phyloP scores from a whole-genome alignment of 2,329 filamentous ascomycete genomes.

The Grosmannia huntii region DNA sequence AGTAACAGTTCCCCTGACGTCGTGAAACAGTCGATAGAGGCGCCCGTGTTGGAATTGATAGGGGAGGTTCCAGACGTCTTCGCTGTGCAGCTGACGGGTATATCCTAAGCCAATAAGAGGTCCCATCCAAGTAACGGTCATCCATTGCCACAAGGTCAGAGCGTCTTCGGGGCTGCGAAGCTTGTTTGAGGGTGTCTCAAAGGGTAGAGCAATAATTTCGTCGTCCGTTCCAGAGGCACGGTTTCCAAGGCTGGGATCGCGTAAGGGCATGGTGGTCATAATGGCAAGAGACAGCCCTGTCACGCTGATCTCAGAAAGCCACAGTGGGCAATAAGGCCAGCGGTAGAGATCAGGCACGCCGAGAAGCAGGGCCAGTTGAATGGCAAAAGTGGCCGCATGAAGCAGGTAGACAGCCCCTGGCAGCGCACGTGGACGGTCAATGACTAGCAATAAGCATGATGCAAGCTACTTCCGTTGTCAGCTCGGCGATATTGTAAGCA shows the following conservation, averaged over 20 bases:
- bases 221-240: conserved; percentile 17
- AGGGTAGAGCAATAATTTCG: conserved; percentile 41
- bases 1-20: conserved; percentile 60
- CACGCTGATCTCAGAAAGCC: conserved; percentile 22
- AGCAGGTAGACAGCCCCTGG: conserved; percentile 17
- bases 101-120: conserved; percentile 57
- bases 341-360: conserved; percentile 19
- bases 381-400: conserved; percentile 19
- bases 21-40: conserved; percentile 62
- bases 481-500: background rate
- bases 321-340: conserved; percentile 12
- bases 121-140: conserved; percentile 72
- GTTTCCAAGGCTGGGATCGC: conserved; percentile 40
- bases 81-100: conserved; percentile 54
- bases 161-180: conserved; percentile 71
- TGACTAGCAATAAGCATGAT: conserved; percentile 13
- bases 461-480: background rate
- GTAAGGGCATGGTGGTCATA: conserved; percentile 57
- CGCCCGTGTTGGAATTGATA: conserved; percentile 71
- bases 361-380: conserved; percentile 18
- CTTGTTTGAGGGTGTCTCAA: conserved; percentile 35
- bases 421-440: conserved; percentile 19
- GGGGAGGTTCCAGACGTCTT: conserved; percentile 70
- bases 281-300: conserved; percentile 34
- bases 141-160: conserved; percentile 68